Percentiles rank a stretch among this genome's conserved stretches.
These are phyloP conservation scores for Clitoria ternatea DNA, from an alignment of 306 rosid genomes.

Conservation along the genomic window DNA sequence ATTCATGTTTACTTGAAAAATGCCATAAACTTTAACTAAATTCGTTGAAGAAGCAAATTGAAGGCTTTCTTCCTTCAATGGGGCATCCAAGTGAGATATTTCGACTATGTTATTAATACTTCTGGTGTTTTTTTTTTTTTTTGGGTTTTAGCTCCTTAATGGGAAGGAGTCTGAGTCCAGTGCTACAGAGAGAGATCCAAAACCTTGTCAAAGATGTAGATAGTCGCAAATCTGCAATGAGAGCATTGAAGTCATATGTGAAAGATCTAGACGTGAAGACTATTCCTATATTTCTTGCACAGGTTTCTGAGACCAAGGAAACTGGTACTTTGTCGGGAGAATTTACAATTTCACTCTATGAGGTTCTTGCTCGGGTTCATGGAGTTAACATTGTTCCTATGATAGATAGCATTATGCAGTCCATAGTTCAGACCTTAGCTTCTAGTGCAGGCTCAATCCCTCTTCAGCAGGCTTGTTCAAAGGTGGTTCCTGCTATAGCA, in stretches of 20 bases:
- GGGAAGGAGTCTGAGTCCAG: slow-evolving; percentile 59
- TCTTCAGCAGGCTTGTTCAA: slow-evolving; percentile 89
- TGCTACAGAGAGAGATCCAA: slow-evolving; percentile 51
- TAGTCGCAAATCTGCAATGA: slow-evolving; percentile 82
- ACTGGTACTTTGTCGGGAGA: slow-evolving; percentile 67
- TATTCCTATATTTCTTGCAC: slow-evolving; percentile 77
- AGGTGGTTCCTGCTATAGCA: slow-evolving; percentile 81
- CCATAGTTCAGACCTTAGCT: slow-evolving; percentile 73
- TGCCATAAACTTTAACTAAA: neutral
- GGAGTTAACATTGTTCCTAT: slow-evolving; percentile 76
- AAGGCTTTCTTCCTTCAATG: neutral
- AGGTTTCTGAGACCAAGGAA: slow-evolving; percentile 87
- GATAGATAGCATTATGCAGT: slow-evolving; percentile 65
- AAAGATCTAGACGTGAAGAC: slow-evolving; percentile 74
- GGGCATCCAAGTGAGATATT: neutral
- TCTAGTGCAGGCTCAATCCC: slow-evolving; percentile 84
- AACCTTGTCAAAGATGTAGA: slow-evolving; percentile 80
- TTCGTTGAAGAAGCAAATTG: neutral
- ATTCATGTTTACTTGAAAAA: neutral
- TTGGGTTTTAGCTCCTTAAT: slow-evolving; percentile 37
- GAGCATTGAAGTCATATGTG: slow-evolving; percentile 65
- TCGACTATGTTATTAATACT: neutral
- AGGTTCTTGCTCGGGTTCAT: slow-evolving; percentile 86
- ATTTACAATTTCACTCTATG: slow-evolving; percentile 72
- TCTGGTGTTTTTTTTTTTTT: neutral